Percentiles rank a stretch among this genome's conserved stretches.
These are phyloP conservation scores for Camelina hispida DNA, from an alignment of 345 rosid species.

Conservation along the genomic window DNA sequence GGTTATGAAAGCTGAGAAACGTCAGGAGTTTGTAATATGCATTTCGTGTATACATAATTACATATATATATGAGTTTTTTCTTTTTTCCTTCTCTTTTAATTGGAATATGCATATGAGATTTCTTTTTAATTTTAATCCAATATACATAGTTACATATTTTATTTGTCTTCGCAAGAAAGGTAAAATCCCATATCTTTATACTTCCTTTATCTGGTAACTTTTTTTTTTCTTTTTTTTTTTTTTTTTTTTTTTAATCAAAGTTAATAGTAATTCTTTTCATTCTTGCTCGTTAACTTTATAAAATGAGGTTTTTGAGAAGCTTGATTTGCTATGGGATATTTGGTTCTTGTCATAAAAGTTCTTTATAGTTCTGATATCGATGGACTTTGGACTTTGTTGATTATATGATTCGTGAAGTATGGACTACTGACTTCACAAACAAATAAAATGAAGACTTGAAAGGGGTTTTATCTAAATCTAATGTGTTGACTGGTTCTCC, in stretches of 20 bases:
- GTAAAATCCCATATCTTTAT: conserved; percentile 1
- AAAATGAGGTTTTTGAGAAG: background rate
- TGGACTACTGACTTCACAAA: conserved; percentile 14
- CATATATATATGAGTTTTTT: background rate
- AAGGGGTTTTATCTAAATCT: background rate
- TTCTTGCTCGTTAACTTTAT: background rate
- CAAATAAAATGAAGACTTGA: conserved; percentile 16
- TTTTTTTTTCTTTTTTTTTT: background rate
- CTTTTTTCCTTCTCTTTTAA: no score
- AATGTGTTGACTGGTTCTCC: no score
- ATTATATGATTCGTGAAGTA: conserved; percentile 9
- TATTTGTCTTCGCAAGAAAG: background rate
- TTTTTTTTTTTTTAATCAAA: background rate
- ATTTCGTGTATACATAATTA: conserved; percentile 1
- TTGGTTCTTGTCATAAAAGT: background rate
- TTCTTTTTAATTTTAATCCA: background rate
- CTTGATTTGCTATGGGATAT: background rate
- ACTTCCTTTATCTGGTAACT: no score
- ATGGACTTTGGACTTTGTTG: conserved; percentile 10
- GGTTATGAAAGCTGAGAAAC: background rate
- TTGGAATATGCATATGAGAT: background rate
- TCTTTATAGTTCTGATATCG: conserved; percentile 1
- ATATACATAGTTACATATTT: background rate
- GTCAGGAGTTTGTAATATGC: background rate
- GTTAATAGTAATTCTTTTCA: background rate